Base-by-base conservation (phyloP, 2,329 filamentous ascomycete species). In the Aureobasidium uvarum region DNA sequence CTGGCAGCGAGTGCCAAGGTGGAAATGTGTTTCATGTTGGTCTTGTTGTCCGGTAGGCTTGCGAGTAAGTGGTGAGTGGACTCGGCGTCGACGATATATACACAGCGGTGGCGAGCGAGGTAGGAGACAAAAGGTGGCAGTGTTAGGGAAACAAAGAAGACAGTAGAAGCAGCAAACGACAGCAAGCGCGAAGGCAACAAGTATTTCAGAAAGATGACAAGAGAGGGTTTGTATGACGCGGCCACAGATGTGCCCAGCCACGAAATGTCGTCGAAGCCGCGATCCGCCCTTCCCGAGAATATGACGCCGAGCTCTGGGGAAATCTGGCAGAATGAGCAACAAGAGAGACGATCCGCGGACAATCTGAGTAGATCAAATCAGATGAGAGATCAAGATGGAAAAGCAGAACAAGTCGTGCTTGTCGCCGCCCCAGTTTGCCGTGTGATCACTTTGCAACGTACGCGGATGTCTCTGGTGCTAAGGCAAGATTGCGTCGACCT, bases 1-100 rank as follows among this genome's bases (percentile, higher is more conserved):
- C 62, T 66, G 54, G 65, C 68, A 25, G 71, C 69, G 54, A 70
- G 64, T 50, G 73, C 71, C 59, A 73, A 63, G 16, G 71, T 67
- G 14, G 70, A 70, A 51, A 67, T 67, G 43, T 68, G 55, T 66
- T 68, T 66, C 72, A 74, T 74, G 5, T 14, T 66, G 43, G 18
- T 62, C 43, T 33, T 50, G 58, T 11, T 39, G 4, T 20, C 41
- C 28, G 39, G 39, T 14, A 33, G 52, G 52, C 31, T 38, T 48
- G 6, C 43, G 56, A 38, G 1, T 33, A 50, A 48, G 56, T 39
- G 13, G 33, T 45, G 58, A 28, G n/a, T 1, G 45, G 54, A 58
- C 54, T 58, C 54, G 54, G 39, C 54, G 54, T 58, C 25, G 54
- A 45, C 4, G 38, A 31, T 58, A 45, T 56, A 56, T 58, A 45